These are phyloP conservation scores for Neurospora terricola DNA, from an alignment of 495 filamentous ascomycete species.

Conservation along the genomic window DNA sequence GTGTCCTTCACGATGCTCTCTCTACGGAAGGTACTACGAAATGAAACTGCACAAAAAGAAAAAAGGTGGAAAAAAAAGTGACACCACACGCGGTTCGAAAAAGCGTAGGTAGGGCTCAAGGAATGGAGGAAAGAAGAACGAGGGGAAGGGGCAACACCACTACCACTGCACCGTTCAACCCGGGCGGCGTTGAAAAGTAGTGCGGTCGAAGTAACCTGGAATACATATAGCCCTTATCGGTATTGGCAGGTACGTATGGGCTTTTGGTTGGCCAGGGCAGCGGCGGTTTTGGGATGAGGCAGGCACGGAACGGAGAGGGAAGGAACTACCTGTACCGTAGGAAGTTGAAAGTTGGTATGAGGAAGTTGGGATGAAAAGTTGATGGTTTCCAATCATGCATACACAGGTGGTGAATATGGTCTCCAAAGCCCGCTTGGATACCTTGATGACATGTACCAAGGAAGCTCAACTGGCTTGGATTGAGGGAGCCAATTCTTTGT, in stretches of 20 bases:
- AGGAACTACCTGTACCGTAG: neutral
- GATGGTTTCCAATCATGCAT: neutral
- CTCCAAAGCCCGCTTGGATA: neutral
- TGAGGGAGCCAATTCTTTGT: neutral
- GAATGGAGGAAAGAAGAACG: neutral
- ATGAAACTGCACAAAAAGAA: neutral
- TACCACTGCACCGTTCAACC: neutral
- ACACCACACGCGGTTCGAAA: neutral
- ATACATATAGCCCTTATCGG: neutral
- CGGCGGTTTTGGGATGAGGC: neutral
- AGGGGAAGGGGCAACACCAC: neutral
- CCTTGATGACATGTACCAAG: neutral
- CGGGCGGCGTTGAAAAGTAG: neutral
- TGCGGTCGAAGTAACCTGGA: too few relatives aligned
- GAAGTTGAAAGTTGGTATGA: neutral
- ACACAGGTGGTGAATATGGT: neutral
- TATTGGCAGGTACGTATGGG: neutral
- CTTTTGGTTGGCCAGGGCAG: neutral
- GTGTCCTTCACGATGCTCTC: too few relatives aligned
- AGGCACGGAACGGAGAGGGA: neutral
- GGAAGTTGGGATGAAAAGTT: neutral
- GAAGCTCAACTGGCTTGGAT: neutral
- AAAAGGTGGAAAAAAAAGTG: neutral
- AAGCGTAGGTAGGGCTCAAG: neutral
- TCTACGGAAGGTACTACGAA: too few relatives aligned